Conservation (phyloP, 2,329 filamentous ascomycete genomes). For the Penicillium sp. region DNA sequence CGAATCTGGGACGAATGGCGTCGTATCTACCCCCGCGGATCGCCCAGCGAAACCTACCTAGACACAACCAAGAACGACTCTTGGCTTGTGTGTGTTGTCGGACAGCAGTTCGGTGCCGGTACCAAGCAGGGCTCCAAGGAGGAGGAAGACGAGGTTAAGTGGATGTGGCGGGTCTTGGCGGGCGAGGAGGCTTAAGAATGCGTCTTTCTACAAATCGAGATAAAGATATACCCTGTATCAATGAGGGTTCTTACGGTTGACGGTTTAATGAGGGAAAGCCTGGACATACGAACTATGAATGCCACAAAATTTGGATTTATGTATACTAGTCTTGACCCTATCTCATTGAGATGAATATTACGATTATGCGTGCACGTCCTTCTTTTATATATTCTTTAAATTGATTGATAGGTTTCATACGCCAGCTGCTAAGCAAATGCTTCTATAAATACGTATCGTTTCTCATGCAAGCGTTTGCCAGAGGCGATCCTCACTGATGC, state of each 20-base stretch:
- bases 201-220: background rate
- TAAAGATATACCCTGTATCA: constrained; percentile 14
- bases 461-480: constrained; percentile 2
- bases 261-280: constrained; percentile 3
- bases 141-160: constrained; percentile 40
- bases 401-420: background rate
- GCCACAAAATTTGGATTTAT: constrained; percentile 19
- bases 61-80: constrained; percentile 64
- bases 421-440: constrained; percentile 2
- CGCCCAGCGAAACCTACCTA: constrained; percentile 69
- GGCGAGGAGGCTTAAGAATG: constrained; percentile 22
- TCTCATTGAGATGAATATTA: constrained; percentile 17
- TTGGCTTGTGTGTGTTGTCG: constrained; percentile 77
- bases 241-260: background rate
- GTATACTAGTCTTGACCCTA: constrained; percentile 23
- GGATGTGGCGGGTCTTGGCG: constrained; percentile 41
- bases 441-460: background rate
- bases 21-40: constrained; percentile 75
- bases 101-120: constrained; percentile 47
- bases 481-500: background rate
- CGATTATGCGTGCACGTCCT: constrained; percentile 6
- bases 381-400: background rate
- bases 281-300: constrained; percentile 14
- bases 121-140: constrained; percentile 38
- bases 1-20: constrained; percentile 95